Conservation (phyloP, 352 stramenopile species). For the Pythium sukuiense region DNA sequence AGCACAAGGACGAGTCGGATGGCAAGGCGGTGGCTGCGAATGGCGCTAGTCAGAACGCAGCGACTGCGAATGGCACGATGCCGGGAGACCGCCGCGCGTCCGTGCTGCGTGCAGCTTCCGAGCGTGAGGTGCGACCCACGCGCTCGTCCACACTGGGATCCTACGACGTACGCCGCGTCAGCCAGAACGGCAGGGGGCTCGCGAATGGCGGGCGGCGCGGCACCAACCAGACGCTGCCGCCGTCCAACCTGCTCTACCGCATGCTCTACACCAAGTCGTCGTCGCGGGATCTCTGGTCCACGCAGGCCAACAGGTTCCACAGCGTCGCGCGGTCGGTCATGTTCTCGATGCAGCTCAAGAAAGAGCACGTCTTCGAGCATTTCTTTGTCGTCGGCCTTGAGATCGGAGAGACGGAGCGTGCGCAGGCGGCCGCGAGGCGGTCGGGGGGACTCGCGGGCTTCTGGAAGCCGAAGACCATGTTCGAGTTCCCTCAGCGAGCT, state of each 20-base stretch:
- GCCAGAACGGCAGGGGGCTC: not conserved
- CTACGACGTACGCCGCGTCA: constrained; percentile 14
- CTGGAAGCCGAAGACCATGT: constrained; percentile 77
- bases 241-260: constrained; percentile 68
- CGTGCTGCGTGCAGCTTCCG: constrained; percentile 7
- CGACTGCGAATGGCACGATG: not conserved
- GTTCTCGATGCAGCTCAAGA: constrained; percentile 80
- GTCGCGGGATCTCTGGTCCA: constrained; percentile 58
- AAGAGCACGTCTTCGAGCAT: constrained; percentile 81
- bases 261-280: constrained; percentile 78
- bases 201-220: constrained; percentile 15
- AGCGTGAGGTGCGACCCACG: constrained; percentile 33
- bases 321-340: constrained; percentile 71
- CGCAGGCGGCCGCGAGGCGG: constrained; percentile 23
- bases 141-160: constrained; percentile 65
- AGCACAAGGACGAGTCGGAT: not conserved
- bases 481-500: constrained; percentile 54
- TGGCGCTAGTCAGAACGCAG: not conserved
- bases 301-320: constrained; percentile 50
- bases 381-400: constrained; percentile 71
- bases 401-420: constrained; percentile 35
- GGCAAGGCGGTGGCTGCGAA: not conserved
- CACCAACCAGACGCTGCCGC: constrained; percentile 30
- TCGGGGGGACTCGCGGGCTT: constrained; percentile 41
- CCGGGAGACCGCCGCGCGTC: not conserved